These are phyloP conservation scores for Candida germanica DNA, from an alignment of 805 yeast genomes.

Conservation along the genomic window DNA sequence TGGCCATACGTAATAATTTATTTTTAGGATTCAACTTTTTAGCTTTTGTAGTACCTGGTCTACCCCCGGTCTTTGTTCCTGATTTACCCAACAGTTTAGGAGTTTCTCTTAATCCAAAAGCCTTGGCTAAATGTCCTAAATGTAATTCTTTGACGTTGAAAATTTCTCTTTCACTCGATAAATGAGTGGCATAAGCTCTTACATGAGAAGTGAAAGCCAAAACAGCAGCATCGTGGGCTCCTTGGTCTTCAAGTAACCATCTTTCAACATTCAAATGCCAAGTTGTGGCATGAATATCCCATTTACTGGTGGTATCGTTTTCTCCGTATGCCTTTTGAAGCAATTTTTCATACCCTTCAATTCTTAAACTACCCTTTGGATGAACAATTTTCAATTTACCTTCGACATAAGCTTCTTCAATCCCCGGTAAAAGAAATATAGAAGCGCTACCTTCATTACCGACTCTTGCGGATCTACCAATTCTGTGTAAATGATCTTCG, in stretches of 20 bases:
- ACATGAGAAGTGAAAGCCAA: conserved; percentile 85
- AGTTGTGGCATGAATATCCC: conserved; percentile 95
- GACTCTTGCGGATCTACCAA: conserved; percentile 98
- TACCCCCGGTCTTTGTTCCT: conserved; percentile 21
- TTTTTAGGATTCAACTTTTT: conserved; percentile 66
- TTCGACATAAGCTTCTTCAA: conserved; percentile 79
- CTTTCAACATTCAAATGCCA: conserved; percentile 92
- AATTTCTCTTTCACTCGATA: conserved; percentile 69
- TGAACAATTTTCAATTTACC: conserved; percentile 41
- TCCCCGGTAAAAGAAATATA: conserved; percentile 81
- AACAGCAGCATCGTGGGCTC: conserved; percentile 62
- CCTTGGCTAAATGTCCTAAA: conserved; percentile 93
- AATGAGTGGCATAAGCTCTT: conserved; percentile 95
- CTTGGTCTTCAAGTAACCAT: conserved; percentile 70
- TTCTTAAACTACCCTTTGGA: conserved; percentile 33
- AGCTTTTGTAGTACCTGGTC: conserved; percentile 18
- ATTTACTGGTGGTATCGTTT: conserved; percentile 41
- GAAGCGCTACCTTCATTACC: conserved; percentile 79
- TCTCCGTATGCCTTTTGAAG: conserved; percentile 36
- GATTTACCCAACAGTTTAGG: conserved; percentile 73
- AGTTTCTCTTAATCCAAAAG: conserved; percentile 91
- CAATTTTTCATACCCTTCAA: conserved; percentile 32
- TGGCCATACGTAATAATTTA: conserved; percentile 75
- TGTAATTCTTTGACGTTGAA: conserved; percentile 84
- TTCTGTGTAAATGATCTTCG: conserved; percentile 94